phyloP scores from a whole-genome alignment of 345 rosid species.

The Gossypium herbaceum region DNA sequence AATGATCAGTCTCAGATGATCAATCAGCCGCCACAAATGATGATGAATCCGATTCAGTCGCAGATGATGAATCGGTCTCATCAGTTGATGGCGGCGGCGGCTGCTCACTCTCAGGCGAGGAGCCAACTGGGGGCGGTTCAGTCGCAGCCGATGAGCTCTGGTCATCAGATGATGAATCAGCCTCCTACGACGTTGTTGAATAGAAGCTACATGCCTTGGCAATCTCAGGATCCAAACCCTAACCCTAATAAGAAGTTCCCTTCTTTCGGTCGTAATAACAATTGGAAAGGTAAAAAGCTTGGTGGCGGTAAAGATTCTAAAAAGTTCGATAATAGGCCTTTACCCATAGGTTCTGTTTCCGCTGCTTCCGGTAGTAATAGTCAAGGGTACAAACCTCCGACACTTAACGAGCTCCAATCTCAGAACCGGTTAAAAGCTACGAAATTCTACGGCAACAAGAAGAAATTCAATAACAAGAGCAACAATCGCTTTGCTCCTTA shows the following conservation, averaged over 20 bases:
- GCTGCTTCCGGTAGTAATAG: slow-evolving; percentile 19
- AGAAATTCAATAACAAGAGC: slow-evolving; percentile 56
- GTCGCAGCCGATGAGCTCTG: slow-evolving; percentile 30
- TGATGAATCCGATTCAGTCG: slow-evolving; percentile 30
- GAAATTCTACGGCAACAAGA: slow-evolving; percentile 49
- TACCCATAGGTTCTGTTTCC: slow-evolving; percentile 26
- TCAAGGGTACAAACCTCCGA: slow-evolving; percentile 72
- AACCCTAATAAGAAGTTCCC: slow-evolving; percentile 33
- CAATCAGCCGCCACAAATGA: slow-evolving; percentile 23
- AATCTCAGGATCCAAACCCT: slow-evolving; percentile 23
- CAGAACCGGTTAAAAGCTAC: slow-evolving; percentile 70
- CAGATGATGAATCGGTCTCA: slow-evolving; percentile 43
- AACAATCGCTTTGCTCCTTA: slow-evolving; percentile 75
- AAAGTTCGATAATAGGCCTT: slow-evolving; percentile 33
- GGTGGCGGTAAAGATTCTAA: slow-evolving; percentile 23
- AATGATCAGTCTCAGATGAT: slow-evolving; percentile 19
- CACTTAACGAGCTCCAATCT: slow-evolving; percentile 72
- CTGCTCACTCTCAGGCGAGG: slow-evolving; percentile 27
- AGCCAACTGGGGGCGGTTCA: slow-evolving; percentile 26
- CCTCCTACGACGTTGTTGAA: slow-evolving; percentile 42
- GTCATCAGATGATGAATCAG: slow-evolving; percentile 35
- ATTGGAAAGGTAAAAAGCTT: slow-evolving; percentile 80
- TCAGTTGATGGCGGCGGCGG: slow-evolving; percentile 27
- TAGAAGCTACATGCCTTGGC: slow-evolving; percentile 36
- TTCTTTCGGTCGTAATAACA: slow-evolving; percentile 35